Evolutionary conservation across 2,329 filamentous ascomycete genomes (phyloP).

Genomic region (Penicillium griseofulvum): DNA sequence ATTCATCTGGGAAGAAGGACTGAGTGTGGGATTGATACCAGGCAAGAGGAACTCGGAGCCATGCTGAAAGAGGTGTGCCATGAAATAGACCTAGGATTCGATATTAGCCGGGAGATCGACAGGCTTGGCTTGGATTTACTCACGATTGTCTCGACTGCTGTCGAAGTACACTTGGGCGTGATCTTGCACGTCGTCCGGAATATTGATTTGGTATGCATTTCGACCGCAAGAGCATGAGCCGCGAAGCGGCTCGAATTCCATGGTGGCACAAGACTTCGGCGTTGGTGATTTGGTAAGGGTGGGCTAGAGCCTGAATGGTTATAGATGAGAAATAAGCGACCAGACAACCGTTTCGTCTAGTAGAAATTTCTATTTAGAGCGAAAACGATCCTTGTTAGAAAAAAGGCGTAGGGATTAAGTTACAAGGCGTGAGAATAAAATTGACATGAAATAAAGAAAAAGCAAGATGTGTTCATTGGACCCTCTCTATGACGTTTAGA

Average conservation of each 20-base stretch:
- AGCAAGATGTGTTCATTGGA: slow-evolving; percentile 16
- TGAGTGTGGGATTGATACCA: slow-evolving; percentile 78
- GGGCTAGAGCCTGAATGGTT: background rate
- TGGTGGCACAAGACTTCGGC: slow-evolving; percentile 15
- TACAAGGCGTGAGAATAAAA: background rate
- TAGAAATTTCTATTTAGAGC: background rate
- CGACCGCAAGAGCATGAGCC: slow-evolving; percentile 84
- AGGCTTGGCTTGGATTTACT: slow-evolving; percentile 39
- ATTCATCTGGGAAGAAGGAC: slow-evolving; percentile 76
- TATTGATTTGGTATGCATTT: slow-evolving; percentile 73
- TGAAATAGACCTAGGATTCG: slow-evolving; percentile 56
- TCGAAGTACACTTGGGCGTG: slow-evolving; percentile 72
- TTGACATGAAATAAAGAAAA: background rate
- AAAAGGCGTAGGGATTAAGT: background rate
- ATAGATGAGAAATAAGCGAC: background rate
- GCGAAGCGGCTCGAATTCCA: slow-evolving; percentile 54
- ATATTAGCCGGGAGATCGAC: slow-evolving; percentile 10
- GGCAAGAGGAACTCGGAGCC: slow-evolving; percentile 74
- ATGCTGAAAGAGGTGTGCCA: slow-evolving; percentile 72
- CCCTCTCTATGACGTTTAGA: slow-evolving; percentile 27
- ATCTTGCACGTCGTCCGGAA: slow-evolving; percentile 59
- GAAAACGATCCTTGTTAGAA: background rate
- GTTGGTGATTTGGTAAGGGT: background rate
- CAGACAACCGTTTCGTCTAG: background rate
- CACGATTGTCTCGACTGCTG: slow-evolving; percentile 68